Evolutionary conservation across 169 alveolate species (phyloP), one percentile per base, ranked within the genome.

Genomic region (Plasmodium gaboni): DNA sequence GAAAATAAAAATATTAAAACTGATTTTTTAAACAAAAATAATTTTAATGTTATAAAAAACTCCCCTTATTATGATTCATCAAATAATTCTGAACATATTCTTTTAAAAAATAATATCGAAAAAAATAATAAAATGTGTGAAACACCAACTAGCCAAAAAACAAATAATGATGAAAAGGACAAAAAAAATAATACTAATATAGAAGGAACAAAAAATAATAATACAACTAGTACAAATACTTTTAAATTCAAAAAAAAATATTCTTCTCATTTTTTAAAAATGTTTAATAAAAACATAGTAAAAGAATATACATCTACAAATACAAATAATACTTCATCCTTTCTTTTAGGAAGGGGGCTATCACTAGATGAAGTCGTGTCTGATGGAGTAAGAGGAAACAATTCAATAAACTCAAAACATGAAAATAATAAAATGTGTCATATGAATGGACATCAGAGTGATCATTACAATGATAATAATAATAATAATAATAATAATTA

Each of bases 281-380:
- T 83, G 46, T 83, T 83, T 51, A 59, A 69, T 6, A 83, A 67
- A 46, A 61, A 57, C 55, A 13, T 63, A 12, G 15, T 24, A 19
- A 83, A 69, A 63, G 86, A 83, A 38, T 83, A 83, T 48, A 70
- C 38, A 24, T 83, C 86, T 6, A 28, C 68, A 28, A 67, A 69
- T 42, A 85, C 28, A n/a, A 55, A 55, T 55, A 38, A 38, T 38
- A 0, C 10, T 0, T 5, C 46, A 0, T 38, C 46, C 5, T 0
- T 38, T 38, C 46, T 9, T 0, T 32, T 32, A 32, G 44, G 9
- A 38, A 38, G 46, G 1, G 46, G 10, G 0, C 2, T 3, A 38
- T 38, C 46, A 38, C 2, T 38, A 38, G 46, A 38, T 38, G 46
- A 38, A 2, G 46, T 38, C 9, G 9, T 6, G 1, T 55, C 64